Base-by-base conservation (phyloP, 352 stramenopile species). In the Phytophthora podocarpi region DNA sequence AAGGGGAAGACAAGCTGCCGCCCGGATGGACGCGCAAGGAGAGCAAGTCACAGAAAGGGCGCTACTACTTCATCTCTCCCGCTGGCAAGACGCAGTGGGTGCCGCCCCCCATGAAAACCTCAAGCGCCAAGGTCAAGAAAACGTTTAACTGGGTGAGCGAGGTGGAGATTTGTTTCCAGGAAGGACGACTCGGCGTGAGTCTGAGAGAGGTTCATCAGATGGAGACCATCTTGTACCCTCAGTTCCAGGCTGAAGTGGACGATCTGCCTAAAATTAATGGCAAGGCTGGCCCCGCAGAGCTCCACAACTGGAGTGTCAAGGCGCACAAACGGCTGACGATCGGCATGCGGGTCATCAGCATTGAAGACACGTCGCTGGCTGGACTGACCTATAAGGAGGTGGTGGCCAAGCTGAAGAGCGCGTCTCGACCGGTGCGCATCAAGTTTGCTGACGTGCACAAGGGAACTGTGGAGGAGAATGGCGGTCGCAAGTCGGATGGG, bases 291-390 rank as follows among this genome's bases (percentile, higher is more conserved):
- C 82, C 87, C 1, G 87, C 87, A 13, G 87, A 96, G 70, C 78
- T 96, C 7, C 90, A 96, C 69, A 96, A 96, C 59, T 96, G 87
- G 87, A 94, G 87, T 55, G 87, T 96, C 45, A 92, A 92, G 56
- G 80, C 85, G 7, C 74, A 94, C 53, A 84, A 85, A 42, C 85
- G 87, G 2, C 50, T 96, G 55, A 92, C 78, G 5, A 90, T 92
- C 49, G 80, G 85, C 42, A 96, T 96, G 87, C 82, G 87, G 18
- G 76, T 96, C 39, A 93, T 84, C 35, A 82, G 71, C 21, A 93
- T 96, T 35, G 85, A 91, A 56, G 74, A 84, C 49, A 63, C 72
- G 46, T 82, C 71, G 20, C 70, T 96, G 26, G 83, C 82, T 2
- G 87, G 87, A 9, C 63, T 91, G 16, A 92, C 80, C 20, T 96